Base-by-base conservation (phyloP, 345 rosid genomes). In the Hibiscus mutabilis region DNA sequence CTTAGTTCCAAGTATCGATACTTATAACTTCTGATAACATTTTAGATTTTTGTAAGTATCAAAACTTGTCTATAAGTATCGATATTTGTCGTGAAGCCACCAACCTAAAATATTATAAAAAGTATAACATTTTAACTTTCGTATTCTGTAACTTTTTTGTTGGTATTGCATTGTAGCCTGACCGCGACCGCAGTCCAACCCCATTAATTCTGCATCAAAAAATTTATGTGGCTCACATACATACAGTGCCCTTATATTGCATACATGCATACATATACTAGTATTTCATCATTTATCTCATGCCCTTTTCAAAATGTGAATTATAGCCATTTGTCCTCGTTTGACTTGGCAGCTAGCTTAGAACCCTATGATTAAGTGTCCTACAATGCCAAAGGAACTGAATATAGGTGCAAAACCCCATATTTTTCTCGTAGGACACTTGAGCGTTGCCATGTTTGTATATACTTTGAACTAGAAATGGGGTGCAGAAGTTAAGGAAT, bases 381-480 rank as follows among this genome's bases (percentile, higher is more conserved):
- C 31, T 56, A 69, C 40, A 53, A 69, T 35, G 73, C 73, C 22
- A 55, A 52, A 47, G 21, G 18, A 69, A 37, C 42, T 37, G 42
- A 8, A 37, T 37, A 7, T 37, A 37, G 42, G 42, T 37, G 10
- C 42, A 7, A 37, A 37, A 37, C 42, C 42, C 42, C 42, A 49
- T 10, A 22, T 19, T 56, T 56, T 21, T 21, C 10, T 56, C 29
- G 3, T 21, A 22, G 15, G 15, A 22, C 51, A 35, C 49, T 31
- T 24, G 27, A 42, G 21, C 60, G 25, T 35, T 22, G 56, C 69
- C 69, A 44, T 64, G 52, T 27, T 75, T 22, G 12, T 21, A 2
- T 35, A 16, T 52, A 14, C 76, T 73, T 70, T 71, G 76, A 74
- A 71, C 66, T 60, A 69, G 47, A 64, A 56, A 29, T 22, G 51